phyloP scores from a whole-genome alignment of 352 stramenopile genomes.

The Phytophthora capsici region DNA sequence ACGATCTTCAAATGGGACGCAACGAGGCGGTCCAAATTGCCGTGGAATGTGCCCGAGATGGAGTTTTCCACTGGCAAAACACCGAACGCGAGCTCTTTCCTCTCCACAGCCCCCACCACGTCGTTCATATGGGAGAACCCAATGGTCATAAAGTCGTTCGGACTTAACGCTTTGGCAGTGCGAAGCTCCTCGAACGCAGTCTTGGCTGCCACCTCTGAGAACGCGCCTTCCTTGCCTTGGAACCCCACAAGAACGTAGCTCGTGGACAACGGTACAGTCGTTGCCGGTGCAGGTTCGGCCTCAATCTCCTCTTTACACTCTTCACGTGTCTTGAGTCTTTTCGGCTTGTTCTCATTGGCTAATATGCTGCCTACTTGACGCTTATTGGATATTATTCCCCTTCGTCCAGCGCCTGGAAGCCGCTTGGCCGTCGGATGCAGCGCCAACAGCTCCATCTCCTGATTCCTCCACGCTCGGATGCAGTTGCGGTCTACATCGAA shows the following conservation, averaged over 20 bases:
- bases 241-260: slow-evolving; percentile 72
- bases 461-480: slow-evolving; percentile 71
- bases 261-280: background rate
- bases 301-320: background rate
- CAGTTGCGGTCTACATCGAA: slow-evolving; percentile 81
- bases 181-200: slow-evolving; percentile 67
- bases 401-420: slow-evolving; percentile 58
- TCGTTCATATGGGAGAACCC: slow-evolving; percentile 61
- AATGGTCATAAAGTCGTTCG: slow-evolving; percentile 65
- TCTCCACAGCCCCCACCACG: slow-evolving; percentile 64
- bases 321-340: background rate
- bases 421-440: slow-evolving; percentile 63
- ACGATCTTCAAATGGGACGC: slow-evolving; percentile 74
- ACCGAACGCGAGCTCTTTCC: slow-evolving; percentile 62
- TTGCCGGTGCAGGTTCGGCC: background rate
- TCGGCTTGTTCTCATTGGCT: background rate
- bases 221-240: slow-evolving; percentile 75
- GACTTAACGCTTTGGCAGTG: slow-evolving; percentile 44
- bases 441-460: slow-evolving; percentile 62
- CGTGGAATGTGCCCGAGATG: slow-evolving; percentile 77
- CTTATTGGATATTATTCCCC: slow-evolving; percentile 1
- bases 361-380: too few relatives aligned
- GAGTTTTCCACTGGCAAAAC: slow-evolving; percentile 80
- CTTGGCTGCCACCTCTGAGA: slow-evolving; percentile 70
- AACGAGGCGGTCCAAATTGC: slow-evolving; percentile 71